phyloP scores from a whole-genome alignment of 2,329 filamentous ascomycete species.

The Lecanosticta acicola region DNA sequence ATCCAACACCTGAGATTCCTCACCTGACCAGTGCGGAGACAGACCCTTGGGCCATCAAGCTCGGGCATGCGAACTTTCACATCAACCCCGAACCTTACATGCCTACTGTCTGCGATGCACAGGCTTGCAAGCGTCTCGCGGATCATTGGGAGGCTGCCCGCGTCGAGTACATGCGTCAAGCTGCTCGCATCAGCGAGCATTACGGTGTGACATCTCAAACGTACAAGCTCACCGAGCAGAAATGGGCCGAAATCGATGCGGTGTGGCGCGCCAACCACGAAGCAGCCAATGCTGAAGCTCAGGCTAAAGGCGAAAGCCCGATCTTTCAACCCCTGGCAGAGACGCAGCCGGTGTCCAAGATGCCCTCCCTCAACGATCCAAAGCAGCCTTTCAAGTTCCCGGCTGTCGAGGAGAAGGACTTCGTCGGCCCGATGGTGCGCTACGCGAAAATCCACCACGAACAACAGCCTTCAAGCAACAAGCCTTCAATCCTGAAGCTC shows the following conservation, averaged over 20 bases:
- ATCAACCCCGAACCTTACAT: slow-evolving; percentile 77
- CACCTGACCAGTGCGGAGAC: slow-evolving; percentile 52
- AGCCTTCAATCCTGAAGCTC: slow-evolving; percentile 29
- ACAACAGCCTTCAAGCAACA: slow-evolving; percentile 24
- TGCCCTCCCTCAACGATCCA: slow-evolving; percentile 64
- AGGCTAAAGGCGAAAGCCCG: slow-evolving; percentile 36
- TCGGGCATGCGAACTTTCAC: slow-evolving; percentile 91
- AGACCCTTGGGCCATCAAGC: slow-evolving; percentile 71
- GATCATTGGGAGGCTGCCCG: slow-evolving; percentile 78
- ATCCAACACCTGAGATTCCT: slow-evolving; percentile 56
- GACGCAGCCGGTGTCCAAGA: slow-evolving; percentile 54
- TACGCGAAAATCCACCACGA: slow-evolving; percentile 31
- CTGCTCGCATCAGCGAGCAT: slow-evolving; percentile 82
- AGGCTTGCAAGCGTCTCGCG: slow-evolving; percentile 61
- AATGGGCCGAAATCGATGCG: slow-evolving; percentile 76
- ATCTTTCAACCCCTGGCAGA: slow-evolving; percentile 39
- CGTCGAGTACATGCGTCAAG: slow-evolving; percentile 81
- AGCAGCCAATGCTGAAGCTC: slow-evolving; percentile 43
- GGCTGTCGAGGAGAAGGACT: slow-evolving; percentile 80
- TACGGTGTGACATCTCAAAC: slow-evolving; percentile 86
- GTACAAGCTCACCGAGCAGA: slow-evolving; percentile 76
- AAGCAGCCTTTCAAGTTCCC: slow-evolving; percentile 75
- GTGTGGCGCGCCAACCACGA: slow-evolving; percentile 69
- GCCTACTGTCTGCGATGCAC: slow-evolving; percentile 53
- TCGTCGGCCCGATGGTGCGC: slow-evolving; percentile 82